Conservation (phyloP, 345 rosid genomes). For the Fremontodendron californicum region DNA sequence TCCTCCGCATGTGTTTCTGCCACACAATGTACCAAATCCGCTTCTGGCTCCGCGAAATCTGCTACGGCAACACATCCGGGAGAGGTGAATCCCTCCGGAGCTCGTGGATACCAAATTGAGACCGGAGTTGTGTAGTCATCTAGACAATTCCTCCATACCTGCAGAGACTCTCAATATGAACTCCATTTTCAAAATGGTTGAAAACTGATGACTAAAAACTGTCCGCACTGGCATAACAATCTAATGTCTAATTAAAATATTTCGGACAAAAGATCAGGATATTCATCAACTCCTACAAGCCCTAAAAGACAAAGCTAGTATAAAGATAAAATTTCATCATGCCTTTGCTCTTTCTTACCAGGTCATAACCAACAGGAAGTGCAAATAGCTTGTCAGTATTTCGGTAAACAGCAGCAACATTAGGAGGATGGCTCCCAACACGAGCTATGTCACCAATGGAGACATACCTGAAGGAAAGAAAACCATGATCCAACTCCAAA, state of each 20-base stretch:
- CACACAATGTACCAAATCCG: slow-evolving; percentile 52
- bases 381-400: slow-evolving; percentile 49
- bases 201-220: not conserved
- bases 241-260: not conserved
- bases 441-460: slow-evolving; percentile 87
- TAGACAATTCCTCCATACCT: slow-evolving; percentile 94
- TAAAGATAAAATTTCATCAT: slow-evolving; percentile 19
- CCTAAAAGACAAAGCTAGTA: not conserved
- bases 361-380: slow-evolving; percentile 86
- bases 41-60: slow-evolving; percentile 65
- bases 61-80: slow-evolving; percentile 76
- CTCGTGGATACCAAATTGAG: slow-evolving; percentile 92
- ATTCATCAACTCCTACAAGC: not conserved
- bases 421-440: slow-evolving; percentile 83
- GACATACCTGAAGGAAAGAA: slow-evolving; percentile 48
- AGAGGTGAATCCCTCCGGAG: slow-evolving; percentile 75
- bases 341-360: slow-evolving; percentile 64
- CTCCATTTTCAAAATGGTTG: not conserved
- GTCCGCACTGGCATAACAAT: not conserved
- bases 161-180: slow-evolving; percentile 11
- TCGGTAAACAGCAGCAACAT: slow-evolving; percentile 81
- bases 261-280: not conserved
- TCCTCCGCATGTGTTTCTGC: slow-evolving; percentile 67
- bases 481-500: not conserved
- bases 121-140: slow-evolving; percentile 69